Base-by-base conservation (phyloP, 805 yeast species). In the Blastobotrys mokoenaii region DNA sequence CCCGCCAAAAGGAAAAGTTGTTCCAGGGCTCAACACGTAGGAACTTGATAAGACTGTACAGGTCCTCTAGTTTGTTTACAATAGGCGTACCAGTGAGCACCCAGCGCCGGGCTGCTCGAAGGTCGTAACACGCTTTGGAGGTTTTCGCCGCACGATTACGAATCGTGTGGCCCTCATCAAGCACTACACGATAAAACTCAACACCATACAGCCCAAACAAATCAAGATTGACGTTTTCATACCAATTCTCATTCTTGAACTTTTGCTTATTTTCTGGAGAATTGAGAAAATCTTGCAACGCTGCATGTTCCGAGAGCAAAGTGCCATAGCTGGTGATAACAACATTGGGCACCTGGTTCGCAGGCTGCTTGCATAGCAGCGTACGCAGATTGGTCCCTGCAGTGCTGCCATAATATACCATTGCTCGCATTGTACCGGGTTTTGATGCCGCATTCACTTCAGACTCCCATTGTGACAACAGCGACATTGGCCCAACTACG, bases 121-220 rank as follows among this genome's bases (percentile, higher is more conserved):
- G 58, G 17, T 76, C 82, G 62, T 76, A 77, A 6, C 88, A 73
- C 0, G 97, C 83, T 51, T 79, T 81, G 0, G 96, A 79, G 0
- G 95, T 82, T 47, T 81, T 81, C 1, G 95, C 80, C 39, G 74
- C 67, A 55, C 89, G 70, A 60, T 88, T 89, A 57, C 95, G 71
- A 47, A 89, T 89, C 20, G 74, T 84, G 59, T 90, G 97, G 8
- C 93, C 97, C 63, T 89, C 97, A 63, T 89, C 97, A 8, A 90
- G 59, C 0, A 85, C 81, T 2, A 89, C 66, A 41, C 97, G 70
- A 54, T 82, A 80, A 59, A 82, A 90, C 38, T 78, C 74, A 2
- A 85, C 77, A 0, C 87, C 77, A 59, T 73, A 88, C 3, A 90
- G 57, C 0, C 95, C 94, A 20, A 50, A 44, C 2, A 30, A 9